A percentile compares a stretch with the other conserved stretches of the same genome.
Conservation (phyloP, 1,284 basidiomycete genomes). For the Tetrapyrgos nigripes region DNA sequence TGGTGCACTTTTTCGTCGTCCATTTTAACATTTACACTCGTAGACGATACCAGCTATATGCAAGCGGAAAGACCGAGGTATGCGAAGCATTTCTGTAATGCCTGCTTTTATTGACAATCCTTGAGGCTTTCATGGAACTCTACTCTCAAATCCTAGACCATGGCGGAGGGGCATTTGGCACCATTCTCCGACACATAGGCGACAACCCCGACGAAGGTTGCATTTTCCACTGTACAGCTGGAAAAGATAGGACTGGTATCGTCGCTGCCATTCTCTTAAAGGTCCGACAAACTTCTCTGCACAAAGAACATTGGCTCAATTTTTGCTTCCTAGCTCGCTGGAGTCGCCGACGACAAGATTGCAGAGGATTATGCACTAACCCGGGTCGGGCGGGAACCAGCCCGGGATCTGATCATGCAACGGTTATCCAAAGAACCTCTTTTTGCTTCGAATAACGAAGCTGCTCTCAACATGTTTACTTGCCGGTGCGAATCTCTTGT, state of each 20-base stretch:
- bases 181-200: slow-evolving; percentile 71
- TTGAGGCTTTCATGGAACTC: slow-evolving; percentile 78
- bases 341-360: slow-evolving; percentile 66
- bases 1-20: neutral
- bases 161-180: slow-evolving; percentile 66
- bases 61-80: slow-evolving; percentile 80
- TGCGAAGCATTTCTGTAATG: neutral
- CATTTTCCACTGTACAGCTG: slow-evolving; percentile 82
- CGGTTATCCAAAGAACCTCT: slow-evolving; percentile 71
- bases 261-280: slow-evolving; percentile 74
- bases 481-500: slow-evolving; percentile 57
- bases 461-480: slow-evolving; percentile 79
- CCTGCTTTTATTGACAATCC: neutral
- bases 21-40: neutral
- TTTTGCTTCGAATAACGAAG: slow-evolving; percentile 73
- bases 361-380: slow-evolving; percentile 79
- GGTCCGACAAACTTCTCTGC: slow-evolving; percentile 41
- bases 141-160: slow-evolving; percentile 82
- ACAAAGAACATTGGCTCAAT: slow-evolving; percentile 6
- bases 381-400: slow-evolving; percentile 77
- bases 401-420: slow-evolving; percentile 68
- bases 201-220: slow-evolving; percentile 69
- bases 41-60: slow-evolving; percentile 78
- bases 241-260: slow-evolving; percentile 83
- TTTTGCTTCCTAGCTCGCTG: slow-evolving; percentile 58